Conservation (phyloP, 805 yeast genomes). For the Starmerella potacharoeniae region DNA sequence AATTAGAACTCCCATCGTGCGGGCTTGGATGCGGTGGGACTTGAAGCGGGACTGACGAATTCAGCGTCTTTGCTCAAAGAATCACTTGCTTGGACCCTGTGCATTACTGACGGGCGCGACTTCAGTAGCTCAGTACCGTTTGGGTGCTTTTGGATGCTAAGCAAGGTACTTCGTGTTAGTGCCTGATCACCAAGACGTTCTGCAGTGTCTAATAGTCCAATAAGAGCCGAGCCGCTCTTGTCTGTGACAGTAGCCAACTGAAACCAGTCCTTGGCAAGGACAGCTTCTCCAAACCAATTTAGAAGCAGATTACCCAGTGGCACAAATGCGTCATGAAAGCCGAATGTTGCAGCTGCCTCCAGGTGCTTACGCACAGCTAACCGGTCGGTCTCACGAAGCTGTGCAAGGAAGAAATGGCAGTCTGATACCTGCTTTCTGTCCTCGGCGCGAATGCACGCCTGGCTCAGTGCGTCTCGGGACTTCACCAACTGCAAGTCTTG, state of each 20-base stretch:
- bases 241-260: conserved; percentile 43
- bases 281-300: conserved; percentile 54
- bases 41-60: not conserved
- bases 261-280: conserved; percentile 73
- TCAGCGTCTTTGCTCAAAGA: not conserved
- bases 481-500: conserved; percentile 38
- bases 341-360: conserved; percentile 66
- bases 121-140: conserved; percentile 10
- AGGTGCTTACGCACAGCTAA: conserved; percentile 55
- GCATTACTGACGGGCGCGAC: not conserved
- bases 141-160: conserved; percentile 8
- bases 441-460: conserved; percentile 50
- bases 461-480: conserved; percentile 50
- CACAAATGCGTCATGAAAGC: conserved; percentile 64
- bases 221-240: conserved; percentile 19
- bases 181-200: conserved; percentile 9
- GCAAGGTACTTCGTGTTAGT: conserved; percentile 4
- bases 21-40: not conserved
- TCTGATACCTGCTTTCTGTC: conserved; percentile 42
- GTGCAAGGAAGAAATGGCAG: conserved; percentile 69
- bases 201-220: conserved; percentile 22
- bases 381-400: conserved; percentile 54
- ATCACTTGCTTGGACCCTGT: not conserved
- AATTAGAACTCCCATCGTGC: not conserved
- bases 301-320: conserved; percentile 70